phyloP scores from a whole-genome alignment of 768 basidiomycete genomes.

The Rubroboletus satanas region DNA sequence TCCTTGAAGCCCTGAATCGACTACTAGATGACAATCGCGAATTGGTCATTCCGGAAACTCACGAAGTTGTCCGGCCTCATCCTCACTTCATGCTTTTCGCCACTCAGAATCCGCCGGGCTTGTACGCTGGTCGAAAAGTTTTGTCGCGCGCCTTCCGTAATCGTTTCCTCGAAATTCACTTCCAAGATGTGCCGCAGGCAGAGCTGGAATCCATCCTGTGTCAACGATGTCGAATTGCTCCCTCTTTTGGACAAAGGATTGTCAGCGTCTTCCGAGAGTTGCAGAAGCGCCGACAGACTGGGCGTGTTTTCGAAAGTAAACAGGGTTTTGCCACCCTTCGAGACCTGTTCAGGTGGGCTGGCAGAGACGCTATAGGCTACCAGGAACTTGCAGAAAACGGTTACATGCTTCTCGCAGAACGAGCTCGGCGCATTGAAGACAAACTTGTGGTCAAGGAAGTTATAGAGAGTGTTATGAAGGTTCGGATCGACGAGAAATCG shows the following conservation, averaged over 20 bases:
- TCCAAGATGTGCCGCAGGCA: conserved; percentile 90
- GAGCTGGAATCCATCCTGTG: conserved; percentile 95
- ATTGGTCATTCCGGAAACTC: conserved; percentile 91
- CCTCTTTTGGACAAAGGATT: conserved; percentile 87
- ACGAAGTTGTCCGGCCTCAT: conserved; percentile 90
- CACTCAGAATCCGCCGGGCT: conserved; percentile 94
- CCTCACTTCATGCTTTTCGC: conserved; percentile 97
- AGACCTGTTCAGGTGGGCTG: conserved; percentile 97
- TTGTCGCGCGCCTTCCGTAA: conserved; percentile 95
- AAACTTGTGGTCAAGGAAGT: conserved; percentile 88
- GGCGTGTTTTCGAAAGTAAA: conserved; percentile 95
- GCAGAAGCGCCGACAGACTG: conserved; percentile 84
- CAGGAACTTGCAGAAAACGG: conserved; percentile 94
- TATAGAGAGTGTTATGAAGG: conserved; percentile 85
- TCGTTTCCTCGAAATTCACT: conserved; percentile 96
- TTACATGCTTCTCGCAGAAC: conserved; percentile 95
- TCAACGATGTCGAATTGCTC: conserved; percentile 87
- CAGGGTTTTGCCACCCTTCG: conserved; percentile 95
- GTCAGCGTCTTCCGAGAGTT: conserved; percentile 91
- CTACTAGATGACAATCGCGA: conserved; percentile 97
- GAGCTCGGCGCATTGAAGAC: conserved; percentile 81
- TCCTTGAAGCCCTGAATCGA: conserved; percentile 94
- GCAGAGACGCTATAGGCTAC: conserved; percentile 81
- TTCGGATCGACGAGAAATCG: conserved; percentile 65
- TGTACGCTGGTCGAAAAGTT: conserved; percentile 93